phyloP scores from a whole-genome alignment of 1,284 basidiomycete species.

The Rhizoctonia solani region DNA sequence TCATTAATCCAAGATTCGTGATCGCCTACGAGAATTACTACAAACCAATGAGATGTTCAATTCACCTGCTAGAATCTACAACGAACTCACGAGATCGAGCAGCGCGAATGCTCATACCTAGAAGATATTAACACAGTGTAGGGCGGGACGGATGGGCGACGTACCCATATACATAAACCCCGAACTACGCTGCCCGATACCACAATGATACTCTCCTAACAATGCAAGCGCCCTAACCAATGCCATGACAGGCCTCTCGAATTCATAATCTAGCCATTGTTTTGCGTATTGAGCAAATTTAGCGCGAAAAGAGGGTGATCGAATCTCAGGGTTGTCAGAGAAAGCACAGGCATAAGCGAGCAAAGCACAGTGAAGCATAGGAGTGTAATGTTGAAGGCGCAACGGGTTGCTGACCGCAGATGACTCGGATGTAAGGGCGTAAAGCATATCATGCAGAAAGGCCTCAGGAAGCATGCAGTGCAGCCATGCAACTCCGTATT shows the following conservation, averaged over 20 bases:
- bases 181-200: background rate
- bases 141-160: background rate
- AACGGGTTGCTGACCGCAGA: background rate
- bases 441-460: conserved; percentile 25
- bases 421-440: background rate
- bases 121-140: background rate
- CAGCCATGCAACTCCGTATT: conserved; percentile 16
- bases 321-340: conserved; percentile 7
- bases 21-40: conserved; percentile 61
- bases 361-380: conserved; percentile 12
- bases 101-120: conserved; percentile 27
- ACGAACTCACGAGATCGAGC: conserved; percentile 40
- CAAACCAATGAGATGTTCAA: background rate
- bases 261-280: conserved; percentile 24
- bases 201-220: conserved; percentile 20
- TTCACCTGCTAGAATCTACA: background rate
- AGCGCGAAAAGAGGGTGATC: background rate
- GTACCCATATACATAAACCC: conserved; percentile 31
- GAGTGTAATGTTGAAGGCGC: conserved; percentile 3
- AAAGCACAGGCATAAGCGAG: conserved; percentile 18
- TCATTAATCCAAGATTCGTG: conserved; percentile 58
- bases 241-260: background rate
- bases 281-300: conserved; percentile 6
- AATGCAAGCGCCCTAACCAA: background rate
- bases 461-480: conserved; percentile 5